Percentiles rank a stretch among this genome's conserved stretches.
These are phyloP conservation scores for Kappamyces sp. DNA, from an alignment of 192 early-diverging fungal species.

Conservation along the genomic window DNA sequence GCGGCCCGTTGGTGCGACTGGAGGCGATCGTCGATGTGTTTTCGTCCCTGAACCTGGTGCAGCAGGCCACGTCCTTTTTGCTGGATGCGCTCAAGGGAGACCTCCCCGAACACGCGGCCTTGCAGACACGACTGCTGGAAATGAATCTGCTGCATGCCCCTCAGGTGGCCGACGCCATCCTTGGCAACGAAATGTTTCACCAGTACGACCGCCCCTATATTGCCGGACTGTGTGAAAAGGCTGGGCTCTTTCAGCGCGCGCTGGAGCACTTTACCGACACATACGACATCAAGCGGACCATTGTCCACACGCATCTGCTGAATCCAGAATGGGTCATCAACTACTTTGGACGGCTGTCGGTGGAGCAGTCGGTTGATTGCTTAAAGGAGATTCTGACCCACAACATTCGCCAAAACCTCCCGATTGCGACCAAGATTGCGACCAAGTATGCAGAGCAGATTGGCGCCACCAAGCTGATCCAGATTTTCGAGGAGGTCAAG, in stretches of 20 bases:
- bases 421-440: slow-evolving; percentile 89
- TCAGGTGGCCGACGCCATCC: slow-evolving; percentile 97
- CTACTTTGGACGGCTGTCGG: slow-evolving; percentile 93
- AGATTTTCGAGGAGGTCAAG: slow-evolving; percentile 87
- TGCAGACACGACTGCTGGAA: slow-evolving; percentile 94
- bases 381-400: slow-evolving; percentile 87
- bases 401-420: slow-evolving; percentile 93
- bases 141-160: slow-evolving; percentile 97
- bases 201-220: slow-evolving; percentile 92
- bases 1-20: slow-evolving; percentile 72
- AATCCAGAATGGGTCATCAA: slow-evolving; percentile 86
- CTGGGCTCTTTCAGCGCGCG: slow-evolving; percentile 90
- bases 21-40: slow-evolving; percentile 95
- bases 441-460: slow-evolving; percentile 97
- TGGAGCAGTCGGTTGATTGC: slow-evolving; percentile 95
- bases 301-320: slow-evolving; percentile 82
- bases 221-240: slow-evolving; percentile 93
- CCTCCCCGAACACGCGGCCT: slow-evolving; percentile 79
- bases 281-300: slow-evolving; percentile 92
- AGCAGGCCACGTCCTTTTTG: slow-evolving; percentile 94
- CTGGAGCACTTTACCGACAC: slow-evolving; percentile 96
- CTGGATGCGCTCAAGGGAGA: slow-evolving; percentile 95
- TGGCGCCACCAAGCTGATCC: slow-evolving; percentile 79
- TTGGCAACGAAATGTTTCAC: slow-evolving; percentile 92
- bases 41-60: slow-evolving; percentile 83